phyloP scores from a whole-genome alignment of 805 yeast species.

The Starmerella apis region DNA sequence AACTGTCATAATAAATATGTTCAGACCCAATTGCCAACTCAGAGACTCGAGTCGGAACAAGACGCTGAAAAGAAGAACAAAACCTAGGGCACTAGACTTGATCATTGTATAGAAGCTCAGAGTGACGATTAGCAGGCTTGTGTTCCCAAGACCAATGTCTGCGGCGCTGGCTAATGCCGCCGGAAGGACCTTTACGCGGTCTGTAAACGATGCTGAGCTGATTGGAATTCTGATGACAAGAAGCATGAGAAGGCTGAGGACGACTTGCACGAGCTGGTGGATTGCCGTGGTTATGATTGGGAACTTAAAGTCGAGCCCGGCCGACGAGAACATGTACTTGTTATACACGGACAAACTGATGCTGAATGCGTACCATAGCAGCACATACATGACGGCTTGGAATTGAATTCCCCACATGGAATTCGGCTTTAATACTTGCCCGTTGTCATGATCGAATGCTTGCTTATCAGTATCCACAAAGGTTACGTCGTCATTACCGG shows the following conservation, averaged over 20 bases:
- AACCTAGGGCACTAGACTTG: conserved; percentile 76
- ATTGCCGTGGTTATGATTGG: conserved; percentile 77
- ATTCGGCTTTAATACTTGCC: not conserved
- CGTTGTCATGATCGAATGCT: not conserved
- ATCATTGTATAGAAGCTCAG: conserved; percentile 85
- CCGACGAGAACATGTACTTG: conserved; percentile 89
- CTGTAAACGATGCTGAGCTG: not conserved
- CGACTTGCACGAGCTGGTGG: conserved; percentile 66
- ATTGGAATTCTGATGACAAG: conserved; percentile 4
- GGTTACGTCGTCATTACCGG: not conserved
- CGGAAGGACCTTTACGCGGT: conserved; percentile 44
- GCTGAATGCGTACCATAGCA: conserved; percentile 33
- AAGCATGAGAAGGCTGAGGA: conserved; percentile 37
- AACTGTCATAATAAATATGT: conserved; percentile 65
- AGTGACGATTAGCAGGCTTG: conserved; percentile 67
- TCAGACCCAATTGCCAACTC: conserved; percentile 53
- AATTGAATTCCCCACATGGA: not conserved
- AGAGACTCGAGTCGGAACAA: conserved; percentile 67
- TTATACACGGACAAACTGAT: conserved; percentile 47
- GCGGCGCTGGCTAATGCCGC: conserved; percentile 83
- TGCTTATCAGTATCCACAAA: not conserved
- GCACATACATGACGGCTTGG: conserved; percentile 20
- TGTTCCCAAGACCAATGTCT: conserved; percentile 88
- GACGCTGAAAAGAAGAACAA: conserved; percentile 82
- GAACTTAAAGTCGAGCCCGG: conserved; percentile 63